Conservation (phyloP, 768 basidiomycete genomes). For the Mycena leptocephala region DNA sequence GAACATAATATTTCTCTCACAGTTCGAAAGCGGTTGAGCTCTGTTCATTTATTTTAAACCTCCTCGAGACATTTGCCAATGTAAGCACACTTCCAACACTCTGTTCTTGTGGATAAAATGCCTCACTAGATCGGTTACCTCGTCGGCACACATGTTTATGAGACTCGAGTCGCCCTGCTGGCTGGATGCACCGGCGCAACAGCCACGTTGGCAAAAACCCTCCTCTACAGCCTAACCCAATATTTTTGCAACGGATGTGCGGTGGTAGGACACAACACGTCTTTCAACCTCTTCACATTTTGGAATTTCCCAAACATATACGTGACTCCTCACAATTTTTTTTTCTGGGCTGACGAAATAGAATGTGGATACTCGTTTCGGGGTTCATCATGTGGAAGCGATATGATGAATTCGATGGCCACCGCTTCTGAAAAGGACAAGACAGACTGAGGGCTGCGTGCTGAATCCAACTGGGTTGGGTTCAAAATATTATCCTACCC, state of each 20-base stretch:
- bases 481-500: too few relatives aligned
- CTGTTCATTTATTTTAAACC: slow-evolving; percentile 82
- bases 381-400: slow-evolving; percentile 52
- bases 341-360: slow-evolving; percentile 3
- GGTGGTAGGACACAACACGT: slow-evolving; percentile 74
- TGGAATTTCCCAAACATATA: slow-evolving; percentile 85
- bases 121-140: slow-evolving; percentile 65
- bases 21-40: too few relatives aligned
- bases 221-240: slow-evolving; percentile 75
- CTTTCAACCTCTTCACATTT: slow-evolving; percentile 63
- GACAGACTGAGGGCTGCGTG: background rate
- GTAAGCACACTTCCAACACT: slow-evolving; percentile 44
- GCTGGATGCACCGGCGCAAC: slow-evolving; percentile 80
- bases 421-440: slow-evolving; percentile 6
- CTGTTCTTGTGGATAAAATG: background rate
- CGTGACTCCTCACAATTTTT: slow-evolving; percentile 39
- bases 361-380: slow-evolving; percentile 41
- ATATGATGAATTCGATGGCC: slow-evolving; percentile 43
- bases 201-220: slow-evolving; percentile 86
- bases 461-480: too few relatives aligned
- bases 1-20: too few relatives aligned
- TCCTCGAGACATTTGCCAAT: slow-evolving; percentile 81
- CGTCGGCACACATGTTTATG: slow-evolving; percentile 73
- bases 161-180: slow-evolving; percentile 69
- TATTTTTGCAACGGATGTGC: slow-evolving; percentile 78